These are phyloP conservation scores for Colletotrichum aenigma DNA, from an alignment of 2,329 filamentous ascomycete species.

Conservation along the genomic window DNA sequence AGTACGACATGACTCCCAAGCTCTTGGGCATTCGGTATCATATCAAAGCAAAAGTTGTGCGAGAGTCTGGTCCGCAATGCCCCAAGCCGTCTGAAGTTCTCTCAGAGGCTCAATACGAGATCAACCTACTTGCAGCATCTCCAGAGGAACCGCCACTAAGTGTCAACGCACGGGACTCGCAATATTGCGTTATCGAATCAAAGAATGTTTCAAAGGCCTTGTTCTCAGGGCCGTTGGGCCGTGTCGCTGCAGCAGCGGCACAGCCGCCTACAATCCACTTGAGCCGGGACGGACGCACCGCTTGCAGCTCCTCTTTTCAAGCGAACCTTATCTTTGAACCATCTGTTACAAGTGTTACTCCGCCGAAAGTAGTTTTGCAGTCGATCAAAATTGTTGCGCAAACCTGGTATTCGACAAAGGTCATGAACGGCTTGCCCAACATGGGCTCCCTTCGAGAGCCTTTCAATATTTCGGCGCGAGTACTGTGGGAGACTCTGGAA, in stretches of 20 bases:
- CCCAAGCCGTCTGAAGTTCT: slow-evolving; percentile 28
- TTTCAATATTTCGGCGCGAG: slow-evolving; percentile 28
- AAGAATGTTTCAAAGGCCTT: slow-evolving; percentile 58
- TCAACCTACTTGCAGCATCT: slow-evolving; percentile 56
- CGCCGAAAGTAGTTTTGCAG: slow-evolving; percentile 53
- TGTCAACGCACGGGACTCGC: slow-evolving; percentile 48
- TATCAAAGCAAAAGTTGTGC: slow-evolving; percentile 49
- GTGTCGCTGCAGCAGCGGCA: slow-evolving; percentile 45
- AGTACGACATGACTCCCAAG: slow-evolving; percentile 57
- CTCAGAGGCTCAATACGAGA: slow-evolving; percentile 44
- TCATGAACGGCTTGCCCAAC: slow-evolving; percentile 52
- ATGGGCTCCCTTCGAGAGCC: slow-evolving; percentile 48
- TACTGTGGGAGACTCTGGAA: slow-evolving; percentile 56
- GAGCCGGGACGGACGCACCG: slow-evolving; percentile 48
- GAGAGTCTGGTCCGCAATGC: slow-evolving; percentile 27
- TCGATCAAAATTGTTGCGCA: slow-evolving; percentile 54
- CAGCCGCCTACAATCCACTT: slow-evolving; percentile 56
- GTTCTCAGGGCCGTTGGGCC: slow-evolving; percentile 53
- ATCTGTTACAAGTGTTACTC: slow-evolving; percentile 38
- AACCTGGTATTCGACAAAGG: slow-evolving; percentile 54
- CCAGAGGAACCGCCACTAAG: slow-evolving; percentile 56
- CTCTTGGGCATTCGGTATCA: slow-evolving; percentile 58
- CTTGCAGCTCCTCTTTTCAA: slow-evolving; percentile 43
- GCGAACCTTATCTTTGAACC: slow-evolving; percentile 54
- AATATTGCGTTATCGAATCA: slow-evolving; percentile 53